Evolutionary conservation across 164 flowering plant genomes (phyloP).

Genomic region (Magnolia officinalis): DNA sequence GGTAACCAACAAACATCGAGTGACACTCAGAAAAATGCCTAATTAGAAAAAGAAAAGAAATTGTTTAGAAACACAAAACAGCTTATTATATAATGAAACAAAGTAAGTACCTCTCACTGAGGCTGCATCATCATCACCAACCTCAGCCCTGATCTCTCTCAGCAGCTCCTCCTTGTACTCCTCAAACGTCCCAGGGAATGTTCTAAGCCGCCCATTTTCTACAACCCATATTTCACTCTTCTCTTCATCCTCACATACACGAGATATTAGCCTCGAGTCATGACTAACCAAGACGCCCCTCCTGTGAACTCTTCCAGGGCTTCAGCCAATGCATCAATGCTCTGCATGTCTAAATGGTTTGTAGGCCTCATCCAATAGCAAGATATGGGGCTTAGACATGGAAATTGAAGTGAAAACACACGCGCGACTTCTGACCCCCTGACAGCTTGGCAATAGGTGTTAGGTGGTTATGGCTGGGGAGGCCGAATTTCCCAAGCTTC

Average conservation of each 20-base stretch:
- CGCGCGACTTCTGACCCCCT: constrained; percentile 78
- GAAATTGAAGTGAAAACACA: constrained; percentile 83
- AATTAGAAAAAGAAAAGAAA: too few relatives aligned
- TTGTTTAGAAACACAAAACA: background rate
- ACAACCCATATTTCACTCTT: constrained; percentile 73
- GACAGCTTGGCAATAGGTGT: constrained; percentile 80
- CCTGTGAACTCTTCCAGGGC: constrained; percentile 79
- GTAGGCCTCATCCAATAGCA: constrained; percentile 35
- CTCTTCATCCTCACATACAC: constrained; percentile 82
- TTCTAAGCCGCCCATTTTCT: constrained; percentile 56
- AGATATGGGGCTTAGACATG: constrained; percentile 75
- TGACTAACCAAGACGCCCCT: constrained; percentile 81
- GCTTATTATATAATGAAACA: constrained; percentile 4
- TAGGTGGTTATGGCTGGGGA: constrained; percentile 76
- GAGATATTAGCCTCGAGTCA: constrained; percentile 72
- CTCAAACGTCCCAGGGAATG: constrained; percentile 58
- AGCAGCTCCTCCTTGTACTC: constrained; percentile 76
- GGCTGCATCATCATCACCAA: constrained; percentile 49
- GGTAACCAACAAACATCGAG: too few relatives aligned
- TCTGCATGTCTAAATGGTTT: constrained; percentile 77
- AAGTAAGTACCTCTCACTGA: background rate
- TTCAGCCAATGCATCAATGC: constrained; percentile 81
- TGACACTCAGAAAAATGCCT: too few relatives aligned
- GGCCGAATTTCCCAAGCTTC: constrained; percentile 82
- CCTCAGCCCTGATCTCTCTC: constrained; percentile 66